These are phyloP conservation scores for Debaryomyces coudertii DNA, from an alignment of 1,139 yeast genomes.

Conservation along the genomic window DNA sequence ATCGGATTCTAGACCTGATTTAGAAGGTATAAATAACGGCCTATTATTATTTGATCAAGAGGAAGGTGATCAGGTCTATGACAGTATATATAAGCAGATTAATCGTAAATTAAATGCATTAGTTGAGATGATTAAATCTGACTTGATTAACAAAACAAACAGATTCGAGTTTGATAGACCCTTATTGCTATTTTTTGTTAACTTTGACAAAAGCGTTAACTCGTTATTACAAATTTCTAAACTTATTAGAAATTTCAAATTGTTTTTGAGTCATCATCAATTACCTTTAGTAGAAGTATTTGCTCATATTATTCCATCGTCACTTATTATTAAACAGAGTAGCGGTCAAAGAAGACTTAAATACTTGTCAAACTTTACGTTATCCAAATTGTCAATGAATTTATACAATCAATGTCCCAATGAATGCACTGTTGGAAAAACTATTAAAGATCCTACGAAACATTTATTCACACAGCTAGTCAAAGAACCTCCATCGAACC, in stretches of 20 bases:
- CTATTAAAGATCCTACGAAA: slow-evolving; percentile 17
- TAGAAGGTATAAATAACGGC: slow-evolving; percentile 38
- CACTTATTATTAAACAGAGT: slow-evolving; percentile 43
- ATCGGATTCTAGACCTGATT: slow-evolving; percentile 35
- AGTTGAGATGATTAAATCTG: slow-evolving; percentile 42
- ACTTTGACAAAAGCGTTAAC: slow-evolving; percentile 46
- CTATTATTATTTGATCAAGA: slow-evolving; percentile 32
- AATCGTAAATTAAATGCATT: slow-evolving; percentile 33
- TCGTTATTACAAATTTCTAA: slow-evolving; percentile 53
- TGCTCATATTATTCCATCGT: slow-evolving; percentile 61
- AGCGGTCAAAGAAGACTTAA: slow-evolving; percentile 44
- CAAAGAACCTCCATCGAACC: slow-evolving; percentile 47
- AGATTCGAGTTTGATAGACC: slow-evolving; percentile 50
- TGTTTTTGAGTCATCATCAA: slow-evolving; percentile 40
- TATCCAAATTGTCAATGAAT: slow-evolving; percentile 57
- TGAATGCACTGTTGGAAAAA: slow-evolving; percentile 12
- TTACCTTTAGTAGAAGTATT: slow-evolving; percentile 50
- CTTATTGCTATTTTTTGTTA: slow-evolving; percentile 49
- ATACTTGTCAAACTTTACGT: slow-evolving; percentile 50
- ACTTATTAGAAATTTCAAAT: slow-evolving; percentile 52
- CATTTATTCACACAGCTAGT: slow-evolving; percentile 46
- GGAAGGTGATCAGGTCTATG: slow-evolving; percentile 23
- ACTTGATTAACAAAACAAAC: slow-evolving; percentile 46
- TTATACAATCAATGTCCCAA: slow-evolving; percentile 65
- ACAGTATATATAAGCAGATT: slow-evolving; percentile 33